Base-by-base conservation (phyloP, 768 basidiomycete genomes). In the Russula brevipes region DNA sequence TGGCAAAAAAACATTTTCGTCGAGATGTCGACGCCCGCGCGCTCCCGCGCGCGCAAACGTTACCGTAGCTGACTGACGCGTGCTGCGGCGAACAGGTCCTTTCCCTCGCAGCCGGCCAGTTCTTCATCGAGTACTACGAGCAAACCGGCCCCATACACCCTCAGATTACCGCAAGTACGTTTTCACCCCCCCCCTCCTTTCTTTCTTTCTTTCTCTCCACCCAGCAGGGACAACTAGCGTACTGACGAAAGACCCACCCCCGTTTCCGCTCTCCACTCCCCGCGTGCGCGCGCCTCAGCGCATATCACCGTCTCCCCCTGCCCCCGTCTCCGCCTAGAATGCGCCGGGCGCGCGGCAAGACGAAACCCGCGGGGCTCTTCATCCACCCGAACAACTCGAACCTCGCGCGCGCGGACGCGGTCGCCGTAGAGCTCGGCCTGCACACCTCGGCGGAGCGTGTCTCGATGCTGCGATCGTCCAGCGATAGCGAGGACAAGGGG, bases 371-470 rank as follows among this genome's bases (percentile, higher is more conserved):
- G 11, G 73, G 70, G 42, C 83, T 87, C 55, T 83, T 82, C 67
- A 86, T 87, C 54, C 85, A 87, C 68, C 86, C 87, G 2, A 72
- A 72, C 47, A 71, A 84, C 47, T 86, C 85, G 42, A 87, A 86
- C 69, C 69, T 86, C 64, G 85, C 85, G 6, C 84, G 86, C 41
- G 86, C 86, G 3, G 86, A 88, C 62, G 83, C 81, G 9, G 78
- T 74, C n/a, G 84, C 84, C 0, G 71, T 81, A 51, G 78, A 83
- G 67, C 73, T 85, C 38, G 86, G 84, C 30, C 63, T 85, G 17
- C 72, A 72, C 3, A 76, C 79, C 24, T 78, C 81, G 61, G 80
- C 82, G 8, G 81, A 84, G 41, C 74, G 75, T 30, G 81, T 81
- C 5, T 72, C 76, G 59, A 77, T 73, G 9, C 73, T 76, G 65